Evolutionary conservation across 805 yeast genomes (phyloP), one percentile per base, ranked within the genome.

Genomic region (Metschnikowia borealis): DNA sequence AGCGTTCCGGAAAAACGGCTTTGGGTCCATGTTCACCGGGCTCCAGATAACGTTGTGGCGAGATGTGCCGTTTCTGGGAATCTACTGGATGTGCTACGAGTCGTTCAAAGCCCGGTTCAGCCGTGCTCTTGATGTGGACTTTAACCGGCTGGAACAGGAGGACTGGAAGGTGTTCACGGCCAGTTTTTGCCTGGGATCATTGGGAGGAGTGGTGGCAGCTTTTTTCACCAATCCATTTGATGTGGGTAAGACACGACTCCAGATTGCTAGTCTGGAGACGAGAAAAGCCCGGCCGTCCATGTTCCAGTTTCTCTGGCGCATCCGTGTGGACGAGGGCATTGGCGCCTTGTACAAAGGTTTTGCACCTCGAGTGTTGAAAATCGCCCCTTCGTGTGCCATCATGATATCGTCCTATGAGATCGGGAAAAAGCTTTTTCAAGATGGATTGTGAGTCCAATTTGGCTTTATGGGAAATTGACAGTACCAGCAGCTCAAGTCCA

Each of bases 321-420:
- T 94, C 35, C 75, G 80, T 48, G 75, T 67, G 57, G 77, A 70
- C 18, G 99, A 94, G 67, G 99, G 99, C 0, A 43, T 81, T n/a
- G 63, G 74, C 4, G 92, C 97, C 0, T 70, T 94, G n/a, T 94
- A 86, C 62, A 87, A 88, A 35, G 99, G 99, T 0, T 69, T 90
- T 36, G 73, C 81, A 1, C 98, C 98, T 0, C 78, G 99, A 56
- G 80, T 92, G 6, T 69, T 92, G 65, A 94, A 94, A 64, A 87
- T 94, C 26, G 96, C 97, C 0, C 98, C 99, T 10, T 84, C 97
- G 14, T 94, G 99, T 77, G 99, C 99, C 1, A 92, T 94, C 36
- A 94, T 94, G 99, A 90, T 94, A 41, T 89, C 97, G 11, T 85
- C 94, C 37, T 94, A 94, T 65, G 99, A 94, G 65, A 73, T 91